Conservation (phyloP, 73 alveolate genomes). For the Paramecium biaurelia region DNA sequence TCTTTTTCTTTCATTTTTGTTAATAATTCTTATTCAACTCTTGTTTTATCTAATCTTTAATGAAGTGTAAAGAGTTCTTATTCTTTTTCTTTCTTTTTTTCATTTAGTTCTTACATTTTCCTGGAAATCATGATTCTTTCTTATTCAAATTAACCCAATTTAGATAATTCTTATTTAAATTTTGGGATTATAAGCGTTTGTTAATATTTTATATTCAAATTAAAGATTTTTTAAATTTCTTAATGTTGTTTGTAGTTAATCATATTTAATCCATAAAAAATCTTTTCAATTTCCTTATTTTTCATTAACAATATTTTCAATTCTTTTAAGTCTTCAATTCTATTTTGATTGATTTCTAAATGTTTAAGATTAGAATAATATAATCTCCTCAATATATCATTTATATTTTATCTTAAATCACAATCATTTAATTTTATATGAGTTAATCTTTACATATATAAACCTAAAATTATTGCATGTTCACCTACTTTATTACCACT, state of each 20-base stretch:
- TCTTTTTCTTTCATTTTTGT: background rate
- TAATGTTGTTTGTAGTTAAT: background rate
- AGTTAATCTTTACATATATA: background rate
- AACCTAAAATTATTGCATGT: background rate
- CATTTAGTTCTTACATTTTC: background rate
- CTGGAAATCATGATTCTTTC: background rate
- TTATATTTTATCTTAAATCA: background rate
- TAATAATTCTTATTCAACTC: background rate
- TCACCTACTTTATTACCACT: background rate
- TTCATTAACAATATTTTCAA: background rate
- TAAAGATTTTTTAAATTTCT: background rate
- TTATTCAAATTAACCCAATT: background rate
- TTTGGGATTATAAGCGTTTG: background rate
- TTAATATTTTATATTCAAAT: background rate
- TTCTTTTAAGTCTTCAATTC: background rate
- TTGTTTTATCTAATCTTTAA: background rate
- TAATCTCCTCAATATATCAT: background rate
- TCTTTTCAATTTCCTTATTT: background rate
- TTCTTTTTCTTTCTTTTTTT: background rate
- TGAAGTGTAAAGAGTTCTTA: background rate
- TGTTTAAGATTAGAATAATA: background rate
- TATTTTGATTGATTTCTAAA: background rate
- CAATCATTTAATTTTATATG: background rate
- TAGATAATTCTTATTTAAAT: background rate
- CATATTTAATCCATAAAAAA: background rate